phyloP scores from a whole-genome alignment of 2,329 filamentous ascomycete species.

The Alternaria metachromatica region DNA sequence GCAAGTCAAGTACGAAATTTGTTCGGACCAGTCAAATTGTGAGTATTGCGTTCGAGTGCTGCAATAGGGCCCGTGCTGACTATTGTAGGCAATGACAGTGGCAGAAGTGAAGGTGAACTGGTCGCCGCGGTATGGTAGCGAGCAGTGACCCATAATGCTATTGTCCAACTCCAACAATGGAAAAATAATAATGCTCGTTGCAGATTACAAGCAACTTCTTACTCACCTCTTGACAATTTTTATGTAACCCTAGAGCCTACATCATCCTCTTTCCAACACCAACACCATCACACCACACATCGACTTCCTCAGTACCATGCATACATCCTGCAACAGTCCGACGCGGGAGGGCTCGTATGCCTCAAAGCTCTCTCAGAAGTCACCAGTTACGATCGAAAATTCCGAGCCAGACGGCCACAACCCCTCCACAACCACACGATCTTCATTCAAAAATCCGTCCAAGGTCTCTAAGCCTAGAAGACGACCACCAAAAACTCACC shows the following conservation, averaged over 20 bases:
- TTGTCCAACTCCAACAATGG: neutral
- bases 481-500: slow-evolving; percentile 4
- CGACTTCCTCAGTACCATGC: neutral
- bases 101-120: neutral
- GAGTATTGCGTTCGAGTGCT: neutral
- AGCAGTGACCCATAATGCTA: neutral
- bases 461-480: neutral
- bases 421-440: neutral
- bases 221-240: neutral
- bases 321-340: neutral
- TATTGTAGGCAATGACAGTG: neutral
- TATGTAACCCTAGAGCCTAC: neutral
- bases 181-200: neutral
- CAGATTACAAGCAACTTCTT: neutral
- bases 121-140: slow-evolving; percentile 1
- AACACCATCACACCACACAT: neutral
- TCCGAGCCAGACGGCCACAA: neutral
- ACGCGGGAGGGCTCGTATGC: neutral
- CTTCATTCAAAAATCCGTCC: neutral
- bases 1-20: neutral
- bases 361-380: neutral
- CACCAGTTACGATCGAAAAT: neutral
- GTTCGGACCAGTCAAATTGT: neutral
- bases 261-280: neutral
- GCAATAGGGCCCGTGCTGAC: neutral